Evolutionary conservation across 106 monocot species (phyloP).

Genomic region (Platanthera zijinensis): DNA sequence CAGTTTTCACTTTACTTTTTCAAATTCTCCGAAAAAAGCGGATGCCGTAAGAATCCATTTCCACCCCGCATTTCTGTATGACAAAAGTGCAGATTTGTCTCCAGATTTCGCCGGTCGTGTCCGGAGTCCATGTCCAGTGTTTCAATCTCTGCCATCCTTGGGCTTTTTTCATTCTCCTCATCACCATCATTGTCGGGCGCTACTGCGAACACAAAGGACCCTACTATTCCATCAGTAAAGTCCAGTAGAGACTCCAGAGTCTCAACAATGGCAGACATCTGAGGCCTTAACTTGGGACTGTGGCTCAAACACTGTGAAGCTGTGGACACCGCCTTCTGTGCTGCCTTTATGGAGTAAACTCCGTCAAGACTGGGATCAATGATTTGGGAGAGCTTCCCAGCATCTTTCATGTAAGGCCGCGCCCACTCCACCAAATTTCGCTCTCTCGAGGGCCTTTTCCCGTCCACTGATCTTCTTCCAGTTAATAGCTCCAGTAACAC

Average conservation of each 20-base stretch:
- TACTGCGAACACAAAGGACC: slow-evolving; percentile 32
- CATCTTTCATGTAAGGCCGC: slow-evolving; percentile 32
- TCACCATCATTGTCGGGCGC: slow-evolving; percentile 1
- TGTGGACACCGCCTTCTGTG: slow-evolving; percentile 37
- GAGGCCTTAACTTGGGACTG: slow-evolving; percentile 52
- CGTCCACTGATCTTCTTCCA: slow-evolving; percentile 48
- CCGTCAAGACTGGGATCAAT: slow-evolving; percentile 61
- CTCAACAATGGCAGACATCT: slow-evolving; percentile 41
- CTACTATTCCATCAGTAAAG: slow-evolving; percentile 17
- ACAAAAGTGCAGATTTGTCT: neutral
- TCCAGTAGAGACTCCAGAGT: slow-evolving; percentile 40
- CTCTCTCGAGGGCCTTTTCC: slow-evolving; percentile 30
- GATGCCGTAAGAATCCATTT: neutral
- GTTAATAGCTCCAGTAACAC: slow-evolving; percentile 65
- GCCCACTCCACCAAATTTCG: slow-evolving; percentile 75
- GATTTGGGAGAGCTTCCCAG: slow-evolving; percentile 31
- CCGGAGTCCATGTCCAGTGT: neutral
- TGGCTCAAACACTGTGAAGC: slow-evolving; percentile 56
- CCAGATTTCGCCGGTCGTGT: neutral
- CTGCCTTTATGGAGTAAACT: slow-evolving; percentile 43
- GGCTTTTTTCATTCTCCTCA: slow-evolving; percentile 1
- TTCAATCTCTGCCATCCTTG: neutral
- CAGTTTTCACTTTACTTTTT: neutral
- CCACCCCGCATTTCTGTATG: neutral
- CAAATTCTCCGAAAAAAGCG: neutral